Percentiles rank a stretch among this genome's conserved stretches.
These are phyloP conservation scores for Postia placenta DNA, from an alignment of 768 basidiomycete genomes.

Conservation along the genomic window DNA sequence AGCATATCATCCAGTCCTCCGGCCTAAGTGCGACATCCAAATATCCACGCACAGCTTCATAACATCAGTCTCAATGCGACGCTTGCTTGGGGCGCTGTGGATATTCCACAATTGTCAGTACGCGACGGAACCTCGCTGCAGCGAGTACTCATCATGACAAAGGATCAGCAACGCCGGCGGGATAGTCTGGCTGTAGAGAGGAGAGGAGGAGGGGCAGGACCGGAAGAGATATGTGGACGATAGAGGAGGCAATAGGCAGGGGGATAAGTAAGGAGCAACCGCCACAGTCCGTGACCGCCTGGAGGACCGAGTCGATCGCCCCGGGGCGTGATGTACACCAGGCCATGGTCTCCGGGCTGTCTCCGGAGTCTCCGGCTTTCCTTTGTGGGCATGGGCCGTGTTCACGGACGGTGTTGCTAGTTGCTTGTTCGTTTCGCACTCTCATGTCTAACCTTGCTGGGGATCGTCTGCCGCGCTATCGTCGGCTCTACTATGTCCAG, in stretches of 20 bases:
- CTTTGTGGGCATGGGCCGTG: not conserved
- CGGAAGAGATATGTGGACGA: not conserved
- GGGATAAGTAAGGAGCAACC: not conserved
- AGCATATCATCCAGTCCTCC: not conserved
- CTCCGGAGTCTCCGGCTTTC: not conserved
- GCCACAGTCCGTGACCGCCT: not conserved
- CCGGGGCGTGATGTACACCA: not conserved
- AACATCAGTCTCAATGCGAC: constrained; percentile 97
- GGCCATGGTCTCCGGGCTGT: not conserved
- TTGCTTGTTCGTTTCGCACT: not conserved
- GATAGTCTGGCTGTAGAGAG: no score
- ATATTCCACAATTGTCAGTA: constrained; percentile 26
- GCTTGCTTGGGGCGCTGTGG: constrained; percentile 79
- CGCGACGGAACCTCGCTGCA: not conserved
- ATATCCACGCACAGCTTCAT: constrained; percentile 82
- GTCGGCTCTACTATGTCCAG: not conserved
- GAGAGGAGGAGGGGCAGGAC: not conserved
- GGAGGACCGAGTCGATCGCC: constrained; percentile 1
- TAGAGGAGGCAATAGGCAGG: not conserved
- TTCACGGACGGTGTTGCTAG: not conserved
- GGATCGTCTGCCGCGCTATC: not conserved
- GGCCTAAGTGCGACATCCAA: not conserved
- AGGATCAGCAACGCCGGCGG: no score
- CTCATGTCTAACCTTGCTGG: no score
- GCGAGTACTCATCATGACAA: constrained; percentile 53